phyloP scores from a whole-genome alignment of 2,329 filamentous ascomycete genomes.

The Tolypocladium nubicola region DNA sequence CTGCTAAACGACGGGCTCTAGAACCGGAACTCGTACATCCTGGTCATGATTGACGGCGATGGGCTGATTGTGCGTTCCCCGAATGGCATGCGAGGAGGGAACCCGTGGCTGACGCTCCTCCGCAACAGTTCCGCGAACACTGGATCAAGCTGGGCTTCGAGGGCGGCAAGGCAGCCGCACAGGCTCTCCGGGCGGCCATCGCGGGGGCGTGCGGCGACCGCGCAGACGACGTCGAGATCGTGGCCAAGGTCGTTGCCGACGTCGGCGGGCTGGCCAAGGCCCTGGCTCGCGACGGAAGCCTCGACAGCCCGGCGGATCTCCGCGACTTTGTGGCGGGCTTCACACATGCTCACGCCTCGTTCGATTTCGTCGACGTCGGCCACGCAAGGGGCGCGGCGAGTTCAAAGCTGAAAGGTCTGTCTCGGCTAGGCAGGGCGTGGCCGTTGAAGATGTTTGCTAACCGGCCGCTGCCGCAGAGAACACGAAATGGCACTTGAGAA shows the following conservation, averaged over 20 bases:
- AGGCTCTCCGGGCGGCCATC: slow-evolving; percentile 37
- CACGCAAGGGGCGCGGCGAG: slow-evolving; percentile 47
- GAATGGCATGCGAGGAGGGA: too few relatives aligned
- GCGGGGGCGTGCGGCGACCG: slow-evolving; percentile 33
- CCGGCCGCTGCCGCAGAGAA: slow-evolving; percentile 25
- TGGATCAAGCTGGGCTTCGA: slow-evolving; percentile 43
- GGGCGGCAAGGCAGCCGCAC: slow-evolving; percentile 42
- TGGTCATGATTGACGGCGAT: slow-evolving; percentile 53
- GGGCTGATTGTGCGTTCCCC: slow-evolving; percentile 40
- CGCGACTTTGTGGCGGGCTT: slow-evolving; percentile 50
- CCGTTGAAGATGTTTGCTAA: background rate
- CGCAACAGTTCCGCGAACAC: slow-evolving; percentile 43
- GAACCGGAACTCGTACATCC: slow-evolving; percentile 47
- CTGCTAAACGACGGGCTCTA: slow-evolving; percentile 12
- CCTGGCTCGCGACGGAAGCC: slow-evolving; percentile 35
- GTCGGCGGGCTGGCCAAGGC: slow-evolving; percentile 37
- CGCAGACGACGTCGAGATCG: slow-evolving; percentile 38
- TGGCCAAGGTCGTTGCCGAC: slow-evolving; percentile 47
- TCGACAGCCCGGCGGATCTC: slow-evolving; percentile 34
- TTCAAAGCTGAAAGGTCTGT: slow-evolving; percentile 48
- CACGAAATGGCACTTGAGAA: slow-evolving; percentile 46
- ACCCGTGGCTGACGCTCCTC: slow-evolving; percentile 2
- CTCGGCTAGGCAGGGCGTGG: background rate
- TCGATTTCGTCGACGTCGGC: slow-evolving; percentile 56
- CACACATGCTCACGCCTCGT: slow-evolving; percentile 45